Evolutionary conservation across 345 rosid genomes (phyloP).

Genomic region (Gossypium anomalum): DNA sequence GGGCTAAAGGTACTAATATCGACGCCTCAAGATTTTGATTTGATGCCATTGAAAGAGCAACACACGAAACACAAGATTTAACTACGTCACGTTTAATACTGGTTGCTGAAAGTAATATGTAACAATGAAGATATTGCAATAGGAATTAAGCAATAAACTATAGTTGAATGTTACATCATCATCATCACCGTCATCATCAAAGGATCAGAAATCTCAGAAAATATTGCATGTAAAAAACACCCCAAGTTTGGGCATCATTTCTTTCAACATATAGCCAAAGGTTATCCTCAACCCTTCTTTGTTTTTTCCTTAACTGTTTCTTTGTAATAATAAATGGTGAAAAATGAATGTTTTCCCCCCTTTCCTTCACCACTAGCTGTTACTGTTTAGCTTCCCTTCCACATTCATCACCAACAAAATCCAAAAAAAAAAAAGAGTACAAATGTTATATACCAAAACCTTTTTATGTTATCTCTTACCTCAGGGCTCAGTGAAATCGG

Average conservation of each 20-base stretch:
- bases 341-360: slow-evolving; percentile 33
- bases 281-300: slow-evolving; percentile 24
- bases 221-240: slow-evolving; percentile 17
- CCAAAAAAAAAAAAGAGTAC: slow-evolving; percentile 22
- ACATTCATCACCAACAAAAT: slow-evolving; percentile 20
- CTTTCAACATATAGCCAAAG: slow-evolving; percentile 28
- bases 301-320: slow-evolving; percentile 30
- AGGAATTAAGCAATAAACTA: slow-evolving; percentile 9
- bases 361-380: slow-evolving; percentile 16
- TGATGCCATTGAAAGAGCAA: too few species aligned
- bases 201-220: slow-evolving; percentile 15
- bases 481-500: slow-evolving; percentile 24
- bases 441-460: slow-evolving; percentile 48
- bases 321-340: slow-evolving; percentile 37
- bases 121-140: slow-evolving; percentile 13
- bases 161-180: slow-evolving; percentile 34
- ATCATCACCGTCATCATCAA: slow-evolving; percentile 17
- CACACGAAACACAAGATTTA: too few species aligned
- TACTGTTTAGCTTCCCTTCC: slow-evolving; percentile 26
- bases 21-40: too few species aligned
- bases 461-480: slow-evolving; percentile 28
- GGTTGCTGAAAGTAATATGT: too few species aligned
- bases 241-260: slow-evolving; percentile 26
- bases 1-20: too few species aligned
- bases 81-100: too few species aligned